These are phyloP conservation scores for Smittium mucronatum DNA, from an alignment of 371 early-diverging fungal genomes.

Conservation along the genomic window DNA sequence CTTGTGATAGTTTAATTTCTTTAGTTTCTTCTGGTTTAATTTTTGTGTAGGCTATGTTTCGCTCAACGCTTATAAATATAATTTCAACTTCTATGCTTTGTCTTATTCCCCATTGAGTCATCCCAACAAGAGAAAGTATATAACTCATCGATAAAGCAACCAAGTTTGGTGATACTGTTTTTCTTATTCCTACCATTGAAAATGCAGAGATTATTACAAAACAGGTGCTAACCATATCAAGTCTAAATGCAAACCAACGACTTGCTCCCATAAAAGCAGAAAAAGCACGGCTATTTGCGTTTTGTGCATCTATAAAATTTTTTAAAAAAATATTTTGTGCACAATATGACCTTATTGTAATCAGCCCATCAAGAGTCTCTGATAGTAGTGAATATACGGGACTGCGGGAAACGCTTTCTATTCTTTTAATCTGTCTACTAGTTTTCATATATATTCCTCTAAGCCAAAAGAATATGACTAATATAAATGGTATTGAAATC, in stretches of 20 bases:
- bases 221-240: slow-evolving; percentile 35
- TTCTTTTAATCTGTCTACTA: slow-evolving; percentile 50
- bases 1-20: neutral
- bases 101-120: slow-evolving; percentile 31
- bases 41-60: slow-evolving; percentile 41
- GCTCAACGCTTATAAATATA: slow-evolving; percentile 29
- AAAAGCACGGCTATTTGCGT: slow-evolving; percentile 35
- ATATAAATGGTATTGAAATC: slow-evolving; percentile 30
- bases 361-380: slow-evolving; percentile 41
- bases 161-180: slow-evolving; percentile 14
- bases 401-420: slow-evolving; percentile 42
- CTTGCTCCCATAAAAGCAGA: slow-evolving; percentile 31
- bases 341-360: slow-evolving; percentile 33
- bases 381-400: slow-evolving; percentile 47
- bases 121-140: slow-evolving; percentile 30
- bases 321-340: slow-evolving; percentile 23
- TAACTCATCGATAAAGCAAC: slow-evolving; percentile 32
- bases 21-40: slow-evolving; percentile 38
- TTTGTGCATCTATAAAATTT: slow-evolving; percentile 21
- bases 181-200: slow-evolving; percentile 26
- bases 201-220: slow-evolving; percentile 30
- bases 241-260: slow-evolving; percentile 37
- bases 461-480: slow-evolving; percentile 23
- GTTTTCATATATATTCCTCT: slow-evolving; percentile 35
- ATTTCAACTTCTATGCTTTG: slow-evolving; percentile 34